These are phyloP conservation scores for Angomonas ambiguus DNA, from an alignment of 208 protist genomes.

Conservation along the genomic window DNA sequence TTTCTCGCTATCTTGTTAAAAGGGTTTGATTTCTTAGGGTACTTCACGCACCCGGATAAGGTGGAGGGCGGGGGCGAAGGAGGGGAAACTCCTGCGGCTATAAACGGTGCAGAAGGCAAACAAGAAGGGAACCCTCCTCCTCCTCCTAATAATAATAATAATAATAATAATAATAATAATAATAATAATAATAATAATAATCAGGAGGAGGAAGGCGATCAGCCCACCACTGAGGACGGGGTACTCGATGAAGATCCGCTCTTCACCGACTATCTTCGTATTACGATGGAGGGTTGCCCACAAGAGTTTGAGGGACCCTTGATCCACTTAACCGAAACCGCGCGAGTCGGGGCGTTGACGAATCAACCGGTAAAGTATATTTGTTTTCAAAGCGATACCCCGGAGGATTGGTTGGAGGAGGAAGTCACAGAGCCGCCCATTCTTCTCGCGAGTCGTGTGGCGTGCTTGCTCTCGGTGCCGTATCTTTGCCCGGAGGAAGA, in stretches of 20 bases:
- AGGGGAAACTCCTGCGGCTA: no score
- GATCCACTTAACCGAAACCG: constrained; percentile 66
- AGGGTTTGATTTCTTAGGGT: constrained; percentile 86
- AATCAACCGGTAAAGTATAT: constrained; percentile 42
- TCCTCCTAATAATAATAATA: neutral
- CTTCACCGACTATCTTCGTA: constrained; percentile 7
- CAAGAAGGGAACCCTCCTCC: constrained; percentile 6
- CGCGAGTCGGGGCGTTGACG: constrained; percentile 60
- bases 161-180: neutral
- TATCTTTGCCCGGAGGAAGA: constrained; percentile 27
- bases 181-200: neutral
- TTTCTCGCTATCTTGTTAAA: constrained; percentile 82
- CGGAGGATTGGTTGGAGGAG: constrained; percentile 6
- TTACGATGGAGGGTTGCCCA: constrained; percentile 43
- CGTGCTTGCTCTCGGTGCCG: constrained; percentile 60
- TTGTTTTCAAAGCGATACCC: constrained; percentile 1
- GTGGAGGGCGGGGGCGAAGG: constrained; percentile 19
- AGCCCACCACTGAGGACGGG: constrained; percentile 7
- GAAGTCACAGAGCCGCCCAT: constrained; percentile 24
- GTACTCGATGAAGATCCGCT: neutral
- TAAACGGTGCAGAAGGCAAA: no score
- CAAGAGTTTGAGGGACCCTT: constrained; percentile 62
- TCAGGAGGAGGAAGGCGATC: neutral
- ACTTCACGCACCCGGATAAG: constrained; percentile 69
- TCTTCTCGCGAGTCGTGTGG: constrained; percentile 72